Evolutionary conservation across 2,329 filamentous ascomycete genomes (phyloP).

Genomic region (Hypoxylon rubiginosum): DNA sequence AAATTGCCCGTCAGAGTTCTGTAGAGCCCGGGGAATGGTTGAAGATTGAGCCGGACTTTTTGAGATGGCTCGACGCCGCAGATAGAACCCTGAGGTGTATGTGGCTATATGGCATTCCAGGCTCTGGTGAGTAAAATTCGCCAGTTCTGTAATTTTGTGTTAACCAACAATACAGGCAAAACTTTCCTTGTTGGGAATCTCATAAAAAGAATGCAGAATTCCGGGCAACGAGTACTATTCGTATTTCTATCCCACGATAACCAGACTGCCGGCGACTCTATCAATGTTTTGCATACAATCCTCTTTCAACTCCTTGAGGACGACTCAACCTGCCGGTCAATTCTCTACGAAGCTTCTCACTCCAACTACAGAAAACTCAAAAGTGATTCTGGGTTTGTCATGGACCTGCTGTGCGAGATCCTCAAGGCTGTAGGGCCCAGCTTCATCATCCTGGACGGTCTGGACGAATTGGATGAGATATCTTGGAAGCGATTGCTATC

Average conservation of each 20-base stretch:
- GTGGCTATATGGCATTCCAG: slow-evolving; percentile 33
- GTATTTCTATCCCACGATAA: slow-evolving; percentile 27
- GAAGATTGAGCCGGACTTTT: slow-evolving; percentile 14
- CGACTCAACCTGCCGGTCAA: slow-evolving; percentile 6
- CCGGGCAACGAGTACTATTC: slow-evolving; percentile 17
- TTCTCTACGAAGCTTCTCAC: slow-evolving; percentile 17
- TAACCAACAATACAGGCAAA: slow-evolving; percentile 15
- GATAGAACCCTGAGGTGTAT: slow-evolving; percentile 15
- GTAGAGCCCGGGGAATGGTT: slow-evolving; percentile 25
- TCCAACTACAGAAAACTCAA: slow-evolving; percentile 20
- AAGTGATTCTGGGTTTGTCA: slow-evolving; percentile 16
- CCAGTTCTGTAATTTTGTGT: not conserved
- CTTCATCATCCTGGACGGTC: slow-evolving; percentile 22
- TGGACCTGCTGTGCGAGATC: slow-evolving; percentile 19
- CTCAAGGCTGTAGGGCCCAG: slow-evolving; percentile 13
- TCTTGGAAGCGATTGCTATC: slow-evolving; percentile 25
- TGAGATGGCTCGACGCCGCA: slow-evolving; percentile 14
- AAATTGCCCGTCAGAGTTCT: slow-evolving; percentile 17
- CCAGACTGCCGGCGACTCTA: slow-evolving; percentile 11
- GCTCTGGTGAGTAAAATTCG: slow-evolving; percentile 23
- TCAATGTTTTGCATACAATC: slow-evolving; percentile 28
- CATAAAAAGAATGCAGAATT: slow-evolving; percentile 16
- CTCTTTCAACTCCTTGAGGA: slow-evolving; percentile 28
- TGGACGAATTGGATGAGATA: slow-evolving; percentile 27
- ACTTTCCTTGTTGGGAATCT: slow-evolving; percentile 25